A percentile compares a stretch with the other conserved stretches of the same genome.
Conservation (phyloP, 208 protist genomes). For the Leishmania aethiopica region DNA sequence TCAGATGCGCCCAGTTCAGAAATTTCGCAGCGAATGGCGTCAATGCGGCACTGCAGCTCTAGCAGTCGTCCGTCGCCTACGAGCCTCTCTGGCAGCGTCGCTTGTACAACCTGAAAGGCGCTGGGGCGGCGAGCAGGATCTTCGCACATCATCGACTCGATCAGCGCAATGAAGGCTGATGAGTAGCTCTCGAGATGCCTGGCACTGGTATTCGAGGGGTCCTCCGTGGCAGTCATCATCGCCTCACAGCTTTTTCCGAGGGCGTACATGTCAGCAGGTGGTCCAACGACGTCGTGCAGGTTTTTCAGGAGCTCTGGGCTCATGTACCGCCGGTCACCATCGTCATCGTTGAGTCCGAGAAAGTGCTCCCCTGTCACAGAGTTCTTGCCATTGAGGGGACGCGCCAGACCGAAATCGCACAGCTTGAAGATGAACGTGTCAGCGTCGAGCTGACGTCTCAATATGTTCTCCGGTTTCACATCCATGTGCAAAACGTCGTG, state of each 20-base stretch:
- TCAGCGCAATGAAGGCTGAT: constrained; percentile 27
- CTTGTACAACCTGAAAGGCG: constrained; percentile 49
- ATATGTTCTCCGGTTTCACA: constrained; percentile 70
- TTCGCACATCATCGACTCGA: constrained; percentile 44
- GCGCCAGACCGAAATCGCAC: constrained; percentile 85
- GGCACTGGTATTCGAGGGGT: constrained; percentile 30
- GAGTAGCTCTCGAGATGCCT: constrained; percentile 34
- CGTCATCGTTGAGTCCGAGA: constrained; percentile 77
- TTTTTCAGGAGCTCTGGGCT: constrained; percentile 60
- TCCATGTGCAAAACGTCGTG: constrained; percentile 85
- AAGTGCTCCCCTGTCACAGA: constrained; percentile 53
- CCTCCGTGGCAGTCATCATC: constrained; percentile 45
- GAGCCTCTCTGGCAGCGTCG: constrained; percentile 26
- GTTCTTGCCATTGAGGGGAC: constrained; percentile 33
- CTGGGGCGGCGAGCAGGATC: constrained; percentile 39
- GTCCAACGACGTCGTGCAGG: constrained; percentile 29
- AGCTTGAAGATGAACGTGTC: constrained; percentile 73
- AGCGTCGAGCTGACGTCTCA: constrained; percentile 22
- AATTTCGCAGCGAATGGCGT: constrained; percentile 9
- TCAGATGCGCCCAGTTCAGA: constrained; percentile 3
- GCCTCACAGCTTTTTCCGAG: constrained; percentile 87
- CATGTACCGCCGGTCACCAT: constrained; percentile 86
- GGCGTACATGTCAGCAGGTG: constrained; percentile 85
- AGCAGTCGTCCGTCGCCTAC: neutral
- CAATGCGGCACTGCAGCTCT: constrained; percentile 18